Conservation (phyloP, 495 filamentous ascomycete species). For the Penicillium odoratum region DNA sequence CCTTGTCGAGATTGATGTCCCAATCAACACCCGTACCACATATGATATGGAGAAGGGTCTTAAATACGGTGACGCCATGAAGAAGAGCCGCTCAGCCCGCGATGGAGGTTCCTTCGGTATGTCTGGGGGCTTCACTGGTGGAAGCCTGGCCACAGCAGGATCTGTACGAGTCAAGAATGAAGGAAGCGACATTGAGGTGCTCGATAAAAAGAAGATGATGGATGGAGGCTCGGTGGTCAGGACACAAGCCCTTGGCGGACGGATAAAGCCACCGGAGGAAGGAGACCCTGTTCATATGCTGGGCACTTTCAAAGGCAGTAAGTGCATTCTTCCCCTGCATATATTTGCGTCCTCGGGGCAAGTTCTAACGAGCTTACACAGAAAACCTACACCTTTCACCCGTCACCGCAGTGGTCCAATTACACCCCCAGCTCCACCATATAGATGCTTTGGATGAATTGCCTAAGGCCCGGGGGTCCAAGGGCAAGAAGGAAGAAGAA, state of each 20-base stretch:
- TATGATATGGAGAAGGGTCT: conserved; percentile 67
- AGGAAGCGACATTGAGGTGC: conserved; percentile 37
- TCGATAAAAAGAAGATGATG: conserved; percentile 39
- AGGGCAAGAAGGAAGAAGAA: conserved; percentile 46
- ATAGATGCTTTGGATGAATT: conserved; percentile 65
- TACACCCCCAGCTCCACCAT: conserved; percentile 74
- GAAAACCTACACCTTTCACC: conserved; percentile 69
- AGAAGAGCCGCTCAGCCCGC: conserved; percentile 52
- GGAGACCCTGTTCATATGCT: conserved; percentile 70
- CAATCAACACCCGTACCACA: conserved; percentile 58
- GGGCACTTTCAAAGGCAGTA: conserved; percentile 66
- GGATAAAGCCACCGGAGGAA: conserved; percentile 57
- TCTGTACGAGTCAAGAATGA: conserved; percentile 40
- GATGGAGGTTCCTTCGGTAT: conserved; percentile 60
- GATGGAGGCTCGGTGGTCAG: conserved; percentile 31
- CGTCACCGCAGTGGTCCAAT: conserved; percentile 66
- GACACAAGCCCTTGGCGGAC: conserved; percentile 63
- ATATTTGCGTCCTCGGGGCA: neutral
- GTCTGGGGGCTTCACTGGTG: conserved; percentile 57
- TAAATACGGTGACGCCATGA: conserved; percentile 65
- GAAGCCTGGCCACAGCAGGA: conserved; percentile 18
- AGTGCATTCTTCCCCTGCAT: conserved; percentile 21
- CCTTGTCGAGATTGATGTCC: conserved; percentile 73
- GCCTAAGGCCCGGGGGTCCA: conserved; percentile 32
- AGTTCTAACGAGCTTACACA: conserved; percentile 27